These are phyloP conservation scores for Dictyostelium intermedium DNA, from an alignment of 78 protist genomes.

Conservation along the genomic window DNA sequence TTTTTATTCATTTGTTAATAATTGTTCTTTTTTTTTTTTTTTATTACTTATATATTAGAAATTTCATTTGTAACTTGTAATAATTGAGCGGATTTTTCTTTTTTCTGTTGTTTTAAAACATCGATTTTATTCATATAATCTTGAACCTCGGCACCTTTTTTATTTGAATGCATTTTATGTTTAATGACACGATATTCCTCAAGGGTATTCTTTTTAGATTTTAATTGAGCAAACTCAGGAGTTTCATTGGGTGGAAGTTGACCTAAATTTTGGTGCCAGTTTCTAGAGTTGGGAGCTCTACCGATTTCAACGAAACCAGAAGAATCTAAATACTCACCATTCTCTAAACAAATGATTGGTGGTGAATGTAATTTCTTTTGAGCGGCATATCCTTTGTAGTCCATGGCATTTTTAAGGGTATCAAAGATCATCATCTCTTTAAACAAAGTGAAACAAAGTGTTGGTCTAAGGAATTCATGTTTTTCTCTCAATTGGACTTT, in stretches of 20 bases:
- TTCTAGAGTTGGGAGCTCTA: not conserved
- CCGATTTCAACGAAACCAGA: slow-evolving; percentile 75
- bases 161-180: not conserved
- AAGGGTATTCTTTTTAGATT: not conserved
- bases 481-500: slow-evolving; percentile 48
- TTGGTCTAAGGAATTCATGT: slow-evolving; percentile 42
- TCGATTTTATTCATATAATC: not conserved
- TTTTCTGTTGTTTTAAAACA: not conserved
- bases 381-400: not conserved
- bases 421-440: slow-evolving; percentile 52
- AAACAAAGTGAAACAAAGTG: slow-evolving; percentile 50
- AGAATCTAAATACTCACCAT: slow-evolving; percentile 32
- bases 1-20: not conserved
- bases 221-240: not conserved
- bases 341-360: slow-evolving; percentile 30
- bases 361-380: not conserved
- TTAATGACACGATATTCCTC: not conserved
- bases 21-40: not conserved
- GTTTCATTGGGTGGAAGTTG: slow-evolving; percentile 47
- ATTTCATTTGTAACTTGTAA: not conserved
- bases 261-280: slow-evolving; percentile 2
- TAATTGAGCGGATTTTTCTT: not conserved
- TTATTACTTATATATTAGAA: not conserved
- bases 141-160: not conserved
- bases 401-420: slow-evolving; percentile 16